Conservation (phyloP, 495 filamentous ascomycete species). For the Daldinia caldariorum region DNA sequence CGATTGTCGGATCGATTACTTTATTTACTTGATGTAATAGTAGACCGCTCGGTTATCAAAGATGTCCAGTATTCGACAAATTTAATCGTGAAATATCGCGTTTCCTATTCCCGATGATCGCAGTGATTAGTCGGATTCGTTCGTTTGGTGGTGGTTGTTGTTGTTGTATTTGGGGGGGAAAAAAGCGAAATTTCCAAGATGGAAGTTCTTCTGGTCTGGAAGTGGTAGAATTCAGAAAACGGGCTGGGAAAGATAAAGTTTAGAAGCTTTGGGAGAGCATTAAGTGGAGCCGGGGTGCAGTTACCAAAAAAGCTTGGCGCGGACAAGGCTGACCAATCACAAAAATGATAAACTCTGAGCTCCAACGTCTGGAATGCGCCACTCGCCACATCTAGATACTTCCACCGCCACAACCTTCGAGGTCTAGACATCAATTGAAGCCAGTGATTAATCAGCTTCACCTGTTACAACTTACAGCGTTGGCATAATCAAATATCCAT, state of each 20-base stretch:
- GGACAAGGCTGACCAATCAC: conserved; percentile 29
- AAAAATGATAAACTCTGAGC: not conserved
- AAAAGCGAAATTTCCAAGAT: conserved; percentile 18
- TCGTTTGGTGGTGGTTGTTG: not conserved
- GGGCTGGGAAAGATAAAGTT: conserved; percentile 26
- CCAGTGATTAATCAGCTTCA: not conserved
- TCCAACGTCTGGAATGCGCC: not conserved
- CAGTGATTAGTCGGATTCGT: not conserved
- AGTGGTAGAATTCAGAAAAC: not conserved
- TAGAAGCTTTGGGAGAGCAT: conserved; percentile 27
- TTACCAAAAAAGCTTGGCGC: conserved; percentile 17
- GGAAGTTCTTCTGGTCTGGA: not conserved
- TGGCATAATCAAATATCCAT: too few species aligned
- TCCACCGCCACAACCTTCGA: conserved; percentile 29
- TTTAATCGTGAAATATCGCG: not conserved
- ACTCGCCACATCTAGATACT: conserved; percentile 37
- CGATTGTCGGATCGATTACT: conserved; percentile 4
- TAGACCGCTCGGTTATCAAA: too few species aligned
- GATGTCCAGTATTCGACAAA: too few species aligned
- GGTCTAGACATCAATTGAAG: too few species aligned
- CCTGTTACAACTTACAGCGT: not conserved
- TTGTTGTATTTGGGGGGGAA: conserved; percentile 12
- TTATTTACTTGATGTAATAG: not conserved
- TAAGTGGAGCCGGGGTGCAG: conserved; percentile 15
- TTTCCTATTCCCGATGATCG: not conserved